Evolutionary conservation across 495 filamentous ascomycete genomes (phyloP).

Genomic region (Aspergillus olivimuriae): DNA sequence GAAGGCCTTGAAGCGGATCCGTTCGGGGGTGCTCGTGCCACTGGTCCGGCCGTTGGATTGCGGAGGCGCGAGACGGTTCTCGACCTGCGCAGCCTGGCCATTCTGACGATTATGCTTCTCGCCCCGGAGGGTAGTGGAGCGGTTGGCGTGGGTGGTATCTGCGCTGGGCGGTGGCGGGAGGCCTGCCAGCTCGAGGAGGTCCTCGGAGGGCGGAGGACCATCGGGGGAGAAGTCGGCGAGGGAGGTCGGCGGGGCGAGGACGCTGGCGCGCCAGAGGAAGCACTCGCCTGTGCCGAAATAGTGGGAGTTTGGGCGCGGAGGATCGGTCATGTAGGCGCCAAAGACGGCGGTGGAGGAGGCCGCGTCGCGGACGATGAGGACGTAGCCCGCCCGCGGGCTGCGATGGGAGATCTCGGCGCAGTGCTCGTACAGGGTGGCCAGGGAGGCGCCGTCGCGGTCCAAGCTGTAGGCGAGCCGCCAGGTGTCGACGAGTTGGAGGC

Average conservation of each 20-base stretch:
- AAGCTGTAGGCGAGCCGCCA: slow-evolving; percentile 86
- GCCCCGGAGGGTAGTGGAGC: slow-evolving; percentile 59
- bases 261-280: slow-evolving; percentile 87
- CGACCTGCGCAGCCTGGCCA: slow-evolving; percentile 19
- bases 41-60: slow-evolving; percentile 19
- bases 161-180: slow-evolving; percentile 67
- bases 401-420: slow-evolving; percentile 51
- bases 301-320: slow-evolving; percentile 68
- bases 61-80: slow-evolving; percentile 23
- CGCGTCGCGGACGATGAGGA: slow-evolving; percentile 75
- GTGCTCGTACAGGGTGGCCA: slow-evolving; percentile 80
- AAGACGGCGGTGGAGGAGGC: slow-evolving; percentile 59
- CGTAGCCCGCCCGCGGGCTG: slow-evolving; percentile 73
- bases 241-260: slow-evolving; percentile 40
- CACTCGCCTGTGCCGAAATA: slow-evolving; percentile 97
- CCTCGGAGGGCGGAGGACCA: slow-evolving; percentile 27
- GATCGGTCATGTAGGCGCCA: slow-evolving; percentile 89
- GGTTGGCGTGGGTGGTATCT: slow-evolving; percentile 63
- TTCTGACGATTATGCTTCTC: slow-evolving; percentile 18
- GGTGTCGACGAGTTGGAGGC: slow-evolving; percentile 77
- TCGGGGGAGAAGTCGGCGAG: slow-evolving; percentile 42
- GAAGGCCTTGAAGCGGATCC: slow-evolving; percentile 92
- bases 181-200: slow-evolving; percentile 33
- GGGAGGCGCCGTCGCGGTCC: slow-evolving; percentile 85
- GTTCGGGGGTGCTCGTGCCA: slow-evolving; percentile 47